phyloP scores from a whole-genome alignment of 805 yeast genomes.

The Nakazawaea peltata region DNA sequence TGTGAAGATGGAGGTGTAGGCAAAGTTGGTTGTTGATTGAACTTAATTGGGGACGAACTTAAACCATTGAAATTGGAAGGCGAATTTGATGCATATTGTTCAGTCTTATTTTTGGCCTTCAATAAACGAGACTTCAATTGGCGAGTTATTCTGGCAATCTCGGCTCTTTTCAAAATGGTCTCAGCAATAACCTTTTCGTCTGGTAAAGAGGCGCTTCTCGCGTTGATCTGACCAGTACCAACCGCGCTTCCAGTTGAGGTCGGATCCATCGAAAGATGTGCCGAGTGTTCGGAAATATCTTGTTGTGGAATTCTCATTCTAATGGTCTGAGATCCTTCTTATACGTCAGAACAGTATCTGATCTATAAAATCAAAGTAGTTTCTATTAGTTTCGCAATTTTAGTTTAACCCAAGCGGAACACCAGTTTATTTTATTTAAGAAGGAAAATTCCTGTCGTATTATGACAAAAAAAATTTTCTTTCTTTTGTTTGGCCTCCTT shows the following conservation, averaged over 20 bases:
- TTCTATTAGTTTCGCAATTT: too few species aligned
- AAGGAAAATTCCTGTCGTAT: too few species aligned
- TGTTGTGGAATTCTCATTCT: too few species aligned
- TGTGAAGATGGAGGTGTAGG: slow-evolving; percentile 8
- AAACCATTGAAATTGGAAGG: too few species aligned
- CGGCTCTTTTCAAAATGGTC: slow-evolving; percentile 35
- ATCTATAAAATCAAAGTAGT: too few species aligned
- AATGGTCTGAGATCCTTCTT: too few species aligned
- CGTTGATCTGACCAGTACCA: not conserved
- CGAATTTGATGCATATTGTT: not conserved
- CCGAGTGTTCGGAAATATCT: not conserved
- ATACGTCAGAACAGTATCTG: not conserved
- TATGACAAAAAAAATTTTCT: too few species aligned
- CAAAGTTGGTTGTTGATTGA: not conserved
- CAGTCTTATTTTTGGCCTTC: slow-evolving; percentile 29
- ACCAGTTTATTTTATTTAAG: too few species aligned
- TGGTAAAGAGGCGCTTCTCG: not conserved
- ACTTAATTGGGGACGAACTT: not conserved
- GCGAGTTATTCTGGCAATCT: slow-evolving; percentile 35
- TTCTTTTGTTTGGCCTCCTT: too few species aligned
- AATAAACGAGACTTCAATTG: slow-evolving; percentile 32
- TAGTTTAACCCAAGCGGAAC: too few species aligned
- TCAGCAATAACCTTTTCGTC: slow-evolving; percentile 34
- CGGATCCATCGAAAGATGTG: not conserved
- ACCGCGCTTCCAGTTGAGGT: not conserved